Conservation (phyloP, 441 rosid genomes). For the Croton laevigatus region DNA sequence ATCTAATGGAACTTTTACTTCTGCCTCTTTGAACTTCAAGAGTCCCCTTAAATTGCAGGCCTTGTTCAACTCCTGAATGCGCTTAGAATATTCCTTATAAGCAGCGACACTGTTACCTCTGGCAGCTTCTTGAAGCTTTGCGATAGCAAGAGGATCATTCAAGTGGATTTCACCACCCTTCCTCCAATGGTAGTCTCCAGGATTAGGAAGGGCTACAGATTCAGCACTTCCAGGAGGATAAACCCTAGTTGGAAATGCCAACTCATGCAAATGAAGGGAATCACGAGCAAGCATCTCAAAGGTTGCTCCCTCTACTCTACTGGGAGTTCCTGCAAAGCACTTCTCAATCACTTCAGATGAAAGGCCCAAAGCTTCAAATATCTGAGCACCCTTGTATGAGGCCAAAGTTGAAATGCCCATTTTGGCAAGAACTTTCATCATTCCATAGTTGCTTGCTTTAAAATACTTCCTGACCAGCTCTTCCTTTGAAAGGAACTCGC, state of each 20-base stretch:
- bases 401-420: constrained; percentile 99
- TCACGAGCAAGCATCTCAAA: constrained; percentile 98
- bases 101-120: constrained; percentile 89
- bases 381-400: constrained; percentile 99
- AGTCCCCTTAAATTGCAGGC: constrained; percentile 93
- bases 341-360: constrained; percentile 93
- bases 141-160: constrained; percentile 97
- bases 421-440: constrained; percentile 99
- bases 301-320: constrained; percentile 99
- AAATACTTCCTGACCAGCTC: constrained; percentile 93
- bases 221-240: constrained; percentile 98
- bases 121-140: constrained; percentile 98
- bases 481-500: constrained; percentile 78
- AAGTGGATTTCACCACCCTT: constrained; percentile 97
- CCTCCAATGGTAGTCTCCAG: constrained; percentile 99
- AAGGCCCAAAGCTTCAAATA: constrained; percentile 98
- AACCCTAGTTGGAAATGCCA: constrained; percentile 77
- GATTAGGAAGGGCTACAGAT: constrained; percentile 89
- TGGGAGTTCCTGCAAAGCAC: constrained; percentile 99
- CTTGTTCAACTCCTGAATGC: constrained; percentile 92
- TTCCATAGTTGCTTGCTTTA: constrained; percentile 98
- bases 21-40: constrained; percentile 77
- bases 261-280: constrained; percentile 78
- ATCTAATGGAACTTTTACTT: constrained; percentile 64
- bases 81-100: constrained; percentile 90